phyloP scores from a whole-genome alignment of 2,329 filamentous ascomycete species.

The Chalaropsis thielavioides region DNA sequence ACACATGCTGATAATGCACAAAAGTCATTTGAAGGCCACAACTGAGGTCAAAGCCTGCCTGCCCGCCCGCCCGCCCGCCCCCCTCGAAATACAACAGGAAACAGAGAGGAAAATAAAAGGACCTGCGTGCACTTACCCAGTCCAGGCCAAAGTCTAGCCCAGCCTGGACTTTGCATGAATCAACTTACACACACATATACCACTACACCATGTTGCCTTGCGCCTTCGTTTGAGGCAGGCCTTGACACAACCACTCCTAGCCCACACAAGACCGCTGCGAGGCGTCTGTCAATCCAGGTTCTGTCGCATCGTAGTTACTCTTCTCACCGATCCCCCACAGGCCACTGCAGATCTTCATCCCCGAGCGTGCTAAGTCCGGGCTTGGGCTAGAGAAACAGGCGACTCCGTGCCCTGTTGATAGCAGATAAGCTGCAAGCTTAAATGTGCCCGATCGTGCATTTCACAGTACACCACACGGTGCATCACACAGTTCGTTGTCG shows the following conservation, averaged over 20 bases:
- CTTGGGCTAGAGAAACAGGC: conserved; percentile 5
- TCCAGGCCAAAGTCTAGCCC: neutral
- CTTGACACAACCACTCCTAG: neutral
- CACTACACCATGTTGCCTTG: neutral
- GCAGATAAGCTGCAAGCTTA: conserved; percentile 1
- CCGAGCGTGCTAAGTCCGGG: neutral
- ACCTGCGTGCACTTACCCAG: neutral
- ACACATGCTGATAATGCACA: no score
- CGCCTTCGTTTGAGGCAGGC: neutral
- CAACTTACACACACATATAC: neutral
- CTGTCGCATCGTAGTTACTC: neutral
- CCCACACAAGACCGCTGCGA: neutral
- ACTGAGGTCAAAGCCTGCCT: neutral
- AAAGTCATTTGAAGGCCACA: no score
- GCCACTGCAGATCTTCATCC: neutral
- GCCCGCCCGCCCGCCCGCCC: no score
- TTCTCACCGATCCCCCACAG: neutral
- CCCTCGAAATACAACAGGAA: no score
- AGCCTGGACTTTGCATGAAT: neutral
- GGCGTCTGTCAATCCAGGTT: neutral
- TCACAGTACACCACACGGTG: neutral
- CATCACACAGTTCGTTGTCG: neutral
- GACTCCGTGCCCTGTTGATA: conserved; percentile 2
- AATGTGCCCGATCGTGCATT: neutral
- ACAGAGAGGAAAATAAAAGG: neutral